A percentile compares a stretch with the other conserved stretches of the same genome.
phyloP scores from a whole-genome alignment of 2,329 filamentous ascomycete genomes.

The Colletotrichum gloeosporioides region DNA sequence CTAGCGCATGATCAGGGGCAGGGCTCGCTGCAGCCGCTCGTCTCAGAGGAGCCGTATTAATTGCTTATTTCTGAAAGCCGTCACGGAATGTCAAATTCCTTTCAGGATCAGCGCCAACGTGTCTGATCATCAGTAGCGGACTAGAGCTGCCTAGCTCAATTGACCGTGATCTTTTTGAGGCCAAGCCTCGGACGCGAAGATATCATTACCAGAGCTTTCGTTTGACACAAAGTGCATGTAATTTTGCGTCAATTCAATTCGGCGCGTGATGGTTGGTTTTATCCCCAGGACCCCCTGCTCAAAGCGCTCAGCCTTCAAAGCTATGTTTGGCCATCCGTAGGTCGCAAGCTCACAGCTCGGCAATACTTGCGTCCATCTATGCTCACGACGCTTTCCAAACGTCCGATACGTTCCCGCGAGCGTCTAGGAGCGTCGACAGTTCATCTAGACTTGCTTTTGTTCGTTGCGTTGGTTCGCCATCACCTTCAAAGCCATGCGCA shows the following conservation, averaged over 20 bases:
- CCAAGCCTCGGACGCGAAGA: neutral
- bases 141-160: neutral
- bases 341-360: neutral
- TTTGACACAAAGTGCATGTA: neutral
- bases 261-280: fast-evolving
- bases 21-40: neutral
- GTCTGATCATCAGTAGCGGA: neutral
- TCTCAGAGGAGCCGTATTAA: neutral
- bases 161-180: neutral
- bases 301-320: neutral
- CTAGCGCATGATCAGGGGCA: neutral
- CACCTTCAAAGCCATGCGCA: neutral
- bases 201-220: neutral
- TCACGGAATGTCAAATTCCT: neutral
- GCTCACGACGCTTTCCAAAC: neutral
- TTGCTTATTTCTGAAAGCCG: neutral
- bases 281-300: fast-evolving
- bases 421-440: fast-evolving
- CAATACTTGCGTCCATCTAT: neutral
- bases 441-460: neutral
- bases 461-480: neutral
- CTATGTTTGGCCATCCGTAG: neutral
- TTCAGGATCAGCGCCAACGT: neutral
- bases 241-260: neutral
- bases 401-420: neutral